phyloP scores from a whole-genome alignment of 148 eudicot genomes.

The Heliamphora exappendiculata region DNA sequence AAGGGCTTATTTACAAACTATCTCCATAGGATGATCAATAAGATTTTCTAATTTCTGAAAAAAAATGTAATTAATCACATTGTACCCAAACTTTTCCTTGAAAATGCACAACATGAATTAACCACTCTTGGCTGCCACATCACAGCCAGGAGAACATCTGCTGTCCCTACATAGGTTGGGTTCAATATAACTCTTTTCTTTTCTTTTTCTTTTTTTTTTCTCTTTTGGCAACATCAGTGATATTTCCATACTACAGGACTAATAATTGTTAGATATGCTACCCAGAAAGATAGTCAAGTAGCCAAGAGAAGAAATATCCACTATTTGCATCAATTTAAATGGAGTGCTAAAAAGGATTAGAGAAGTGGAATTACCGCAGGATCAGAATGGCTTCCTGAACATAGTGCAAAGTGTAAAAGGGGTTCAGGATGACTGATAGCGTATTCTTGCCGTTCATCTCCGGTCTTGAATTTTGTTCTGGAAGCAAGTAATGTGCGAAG shows the following conservation, averaged over 20 bases:
- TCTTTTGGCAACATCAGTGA: not conserved
- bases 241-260: not conserved
- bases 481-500: constrained; percentile 67
- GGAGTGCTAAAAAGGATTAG: not conserved
- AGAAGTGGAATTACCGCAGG: constrained; percentile 61
- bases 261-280: too few species aligned
- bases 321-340: not conserved
- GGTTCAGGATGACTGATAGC: constrained; percentile 86
- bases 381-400: constrained; percentile 93
- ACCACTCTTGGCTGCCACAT: not conserved
- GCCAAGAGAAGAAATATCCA: not conserved
- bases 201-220: not conserved
- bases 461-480: constrained; percentile 61
- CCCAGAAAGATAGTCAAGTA: not conserved
- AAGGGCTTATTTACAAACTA: not conserved
- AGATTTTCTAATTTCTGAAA: not conserved
- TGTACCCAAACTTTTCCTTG: not conserved
- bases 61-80: not conserved
- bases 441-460: constrained; percentile 65
- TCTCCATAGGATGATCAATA: not conserved
- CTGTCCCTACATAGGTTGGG: not conserved
- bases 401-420: constrained; percentile 80
- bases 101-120: not conserved
- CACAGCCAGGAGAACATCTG: not conserved
- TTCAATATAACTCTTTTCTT: too few species aligned